Evolutionary conservation across 129 eudicot genomes (phyloP).

Genomic region (Dittrichia graveolens): DNA sequence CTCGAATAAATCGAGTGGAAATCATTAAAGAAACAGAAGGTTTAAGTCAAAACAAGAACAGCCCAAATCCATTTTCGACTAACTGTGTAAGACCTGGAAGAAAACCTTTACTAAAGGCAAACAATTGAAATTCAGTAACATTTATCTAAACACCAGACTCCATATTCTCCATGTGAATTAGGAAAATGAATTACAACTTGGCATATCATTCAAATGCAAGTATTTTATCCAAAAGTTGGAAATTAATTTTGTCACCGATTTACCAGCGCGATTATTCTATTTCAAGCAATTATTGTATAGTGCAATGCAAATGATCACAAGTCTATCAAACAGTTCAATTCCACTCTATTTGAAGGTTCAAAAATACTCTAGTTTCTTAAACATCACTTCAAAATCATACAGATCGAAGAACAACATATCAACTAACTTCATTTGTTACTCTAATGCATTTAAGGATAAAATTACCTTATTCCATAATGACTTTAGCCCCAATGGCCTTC

Average conservation of each 20-base stretch:
- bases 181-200: too few relatives aligned
- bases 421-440: not conserved
- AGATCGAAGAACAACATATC: not conserved
- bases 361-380: not conserved
- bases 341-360: not conserved
- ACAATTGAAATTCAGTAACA: too few relatives aligned
- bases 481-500: slow-evolving; percentile 86
- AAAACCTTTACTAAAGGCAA: too few relatives aligned
- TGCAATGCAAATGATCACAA: slow-evolving; percentile 1
- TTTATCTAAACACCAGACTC: too few relatives aligned
- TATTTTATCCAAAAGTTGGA: not conserved
- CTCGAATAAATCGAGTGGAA: not conserved
- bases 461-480: slow-evolving; percentile 80
- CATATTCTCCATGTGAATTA: too few relatives aligned
- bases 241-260: not conserved
- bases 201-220: too few relatives aligned
- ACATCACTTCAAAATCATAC: not conserved
- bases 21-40: not conserved
- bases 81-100: not conserved
- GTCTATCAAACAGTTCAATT: slow-evolving; percentile 5
- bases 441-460: not conserved
- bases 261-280: slow-evolving; percentile 18
- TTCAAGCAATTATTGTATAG: not conserved
- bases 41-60: not conserved
- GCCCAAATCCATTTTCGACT: not conserved